Percentiles rank a stretch among this genome's conserved stretches.
Conservation (phyloP, 805 yeast genomes). For the Wickerhamiella sergipiensis region DNA sequence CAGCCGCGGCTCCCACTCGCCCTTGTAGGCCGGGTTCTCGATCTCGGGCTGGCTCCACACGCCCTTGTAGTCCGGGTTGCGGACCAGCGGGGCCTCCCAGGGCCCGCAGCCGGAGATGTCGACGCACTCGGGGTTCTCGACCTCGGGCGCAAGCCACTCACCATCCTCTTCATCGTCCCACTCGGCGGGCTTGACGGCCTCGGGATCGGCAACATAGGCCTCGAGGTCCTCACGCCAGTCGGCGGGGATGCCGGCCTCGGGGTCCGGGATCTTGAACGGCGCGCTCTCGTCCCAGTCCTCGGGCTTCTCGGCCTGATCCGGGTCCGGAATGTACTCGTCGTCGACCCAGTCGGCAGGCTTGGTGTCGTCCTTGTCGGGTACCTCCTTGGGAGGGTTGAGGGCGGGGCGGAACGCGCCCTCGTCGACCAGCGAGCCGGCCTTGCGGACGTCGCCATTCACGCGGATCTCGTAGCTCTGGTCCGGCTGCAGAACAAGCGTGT, state of each 20-base stretch:
- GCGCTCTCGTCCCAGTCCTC: conserved; percentile 72
- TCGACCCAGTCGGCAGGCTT: conserved; percentile 85
- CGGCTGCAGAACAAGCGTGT: conserved; percentile 60
- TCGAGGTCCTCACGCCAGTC: conserved; percentile 65
- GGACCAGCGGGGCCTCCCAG: conserved; percentile 57
- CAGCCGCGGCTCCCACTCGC: conserved; percentile 58
- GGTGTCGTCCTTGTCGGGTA: conserved; percentile 40
- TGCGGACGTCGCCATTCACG: conserved; percentile 61
- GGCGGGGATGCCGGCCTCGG: conserved; percentile 52
- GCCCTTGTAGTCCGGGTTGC: conserved; percentile 62
- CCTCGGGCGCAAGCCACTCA: conserved; percentile 58
- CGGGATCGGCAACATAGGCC: conserved; percentile 51
- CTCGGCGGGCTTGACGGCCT: conserved; percentile 49
- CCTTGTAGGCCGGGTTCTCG: conserved; percentile 63
- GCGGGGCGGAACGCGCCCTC: conserved; percentile 47
- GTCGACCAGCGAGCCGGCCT: conserved; percentile 53
- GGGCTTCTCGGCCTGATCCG: conserved; percentile 50
- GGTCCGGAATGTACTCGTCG: conserved; percentile 51
- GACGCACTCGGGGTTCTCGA: conserved; percentile 63
- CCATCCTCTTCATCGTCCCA: conserved; percentile 93
- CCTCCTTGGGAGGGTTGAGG: conserved; percentile 50
- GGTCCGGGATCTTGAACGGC: conserved; percentile 53
- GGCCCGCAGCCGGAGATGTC: conserved; percentile 59
- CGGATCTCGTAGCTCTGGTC: conserved; percentile 65
- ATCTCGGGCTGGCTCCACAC: conserved; percentile 61